Evolutionary conservation across 169 alveolate species (phyloP), one percentile per base, ranked within the genome.

Genomic region (Cryptosporidium muris): DNA sequence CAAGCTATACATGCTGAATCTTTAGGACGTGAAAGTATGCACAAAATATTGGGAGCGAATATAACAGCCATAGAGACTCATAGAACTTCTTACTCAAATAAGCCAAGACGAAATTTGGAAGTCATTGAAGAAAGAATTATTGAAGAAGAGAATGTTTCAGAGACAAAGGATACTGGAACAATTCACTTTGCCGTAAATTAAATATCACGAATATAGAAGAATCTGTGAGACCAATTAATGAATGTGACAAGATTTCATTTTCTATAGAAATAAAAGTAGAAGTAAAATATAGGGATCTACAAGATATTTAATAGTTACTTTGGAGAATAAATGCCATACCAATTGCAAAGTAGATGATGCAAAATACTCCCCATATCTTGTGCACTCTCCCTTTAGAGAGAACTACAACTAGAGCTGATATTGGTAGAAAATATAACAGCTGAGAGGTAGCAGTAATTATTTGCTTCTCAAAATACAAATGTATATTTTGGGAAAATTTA

Each of bases 321-420:
- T 74, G 40, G 34, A 74, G 68, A 45, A 74, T 45, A 62, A 56
- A 74, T 2, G 63, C 36, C 85, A 74, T 74, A 4, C 85, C 63
- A 74, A 74, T 43, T 9, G 60, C 45, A 62, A 74, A 74, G 45
- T 74, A 74, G 11, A 74, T 34, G 36, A 74, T 74, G 56, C 54
- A 74, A 7, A 34, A 14, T 9, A 74, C 40, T 47, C 85, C 85
- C 85, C 85, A 74, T 11, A 74, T 54, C 1, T 60, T 63, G 45
- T 74, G 85, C 6, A 74, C 85, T 48, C 85, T 74, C n/a, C 85
- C 85, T 45, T 74, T 74, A 9, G 85, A 74, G 12, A 74, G 85
- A 14, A 74, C 85, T 1, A 74, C 85, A 43, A 74, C 68, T 38
- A 74, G 49, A 54, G 85, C 85, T 2, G 85, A 74, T 1, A 74